A percentile compares a stretch with the other conserved stretches of the same genome.
These are phyloP conservation scores for Peniophora sp. DNA, from an alignment of 1,284 basidiomycete genomes.

Conservation along the genomic window DNA sequence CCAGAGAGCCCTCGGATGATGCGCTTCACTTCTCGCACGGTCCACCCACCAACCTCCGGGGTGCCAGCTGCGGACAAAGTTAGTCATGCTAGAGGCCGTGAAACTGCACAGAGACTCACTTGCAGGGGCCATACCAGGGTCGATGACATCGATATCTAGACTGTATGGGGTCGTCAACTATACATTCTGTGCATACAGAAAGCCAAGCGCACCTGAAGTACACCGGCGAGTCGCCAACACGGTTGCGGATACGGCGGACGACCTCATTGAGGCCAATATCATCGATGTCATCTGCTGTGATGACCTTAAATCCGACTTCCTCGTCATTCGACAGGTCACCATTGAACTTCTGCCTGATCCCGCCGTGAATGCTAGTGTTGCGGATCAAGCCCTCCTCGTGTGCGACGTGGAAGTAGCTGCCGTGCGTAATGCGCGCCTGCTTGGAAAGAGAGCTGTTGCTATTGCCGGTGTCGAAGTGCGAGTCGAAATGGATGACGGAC, in stretches of 20 bases:
- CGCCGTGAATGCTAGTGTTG: slow-evolving; percentile 72
- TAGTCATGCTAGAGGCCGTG: not conserved
- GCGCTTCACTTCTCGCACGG: slow-evolving; percentile 71
- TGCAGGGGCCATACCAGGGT: slow-evolving; percentile 72
- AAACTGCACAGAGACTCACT: slow-evolving; percentile 38
- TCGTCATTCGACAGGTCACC: slow-evolving; percentile 55
- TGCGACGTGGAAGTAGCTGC: slow-evolving; percentile 72
- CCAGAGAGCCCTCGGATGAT: slow-evolving; percentile 72
- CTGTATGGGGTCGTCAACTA: slow-evolving; percentile 17
- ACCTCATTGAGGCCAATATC: slow-evolving; percentile 58
- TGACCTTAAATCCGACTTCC: slow-evolving; percentile 59
- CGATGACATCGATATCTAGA: slow-evolving; percentile 77
- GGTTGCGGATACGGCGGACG: slow-evolving; percentile 49
- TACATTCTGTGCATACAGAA: not conserved
- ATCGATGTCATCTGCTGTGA: slow-evolving; percentile 72
- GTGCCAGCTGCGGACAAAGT: slow-evolving; percentile 51
- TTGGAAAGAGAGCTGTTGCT: slow-evolving; percentile 46
- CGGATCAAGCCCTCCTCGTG: slow-evolving; percentile 65
- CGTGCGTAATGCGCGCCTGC: slow-evolving; percentile 65
- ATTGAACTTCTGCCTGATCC: slow-evolving; percentile 65
- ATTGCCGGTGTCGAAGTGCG: slow-evolving; percentile 63
- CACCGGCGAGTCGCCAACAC: slow-evolving; percentile 63
- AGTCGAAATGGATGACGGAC: slow-evolving; percentile 77
- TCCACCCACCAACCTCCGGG: slow-evolving; percentile 78
- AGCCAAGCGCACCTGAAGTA: slow-evolving; percentile 52